Base-by-base conservation (phyloP, 2,329 filamentous ascomycete genomes). In the Cladophialophora bantiana region DNA sequence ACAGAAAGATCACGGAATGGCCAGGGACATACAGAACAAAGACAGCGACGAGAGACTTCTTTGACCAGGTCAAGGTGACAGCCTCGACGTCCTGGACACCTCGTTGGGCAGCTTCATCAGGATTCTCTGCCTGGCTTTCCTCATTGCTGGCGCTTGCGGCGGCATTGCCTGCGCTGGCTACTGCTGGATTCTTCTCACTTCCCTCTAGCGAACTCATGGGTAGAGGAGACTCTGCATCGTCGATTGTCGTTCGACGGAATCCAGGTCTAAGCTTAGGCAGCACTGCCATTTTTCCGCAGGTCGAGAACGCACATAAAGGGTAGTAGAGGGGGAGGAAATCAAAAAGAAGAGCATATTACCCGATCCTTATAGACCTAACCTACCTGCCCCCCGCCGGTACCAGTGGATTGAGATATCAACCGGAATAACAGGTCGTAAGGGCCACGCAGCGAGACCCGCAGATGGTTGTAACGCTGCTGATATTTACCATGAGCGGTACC, bases 31-130 rank as follows among this genome's bases (percentile, higher is more conserved):
- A 84, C 83, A 79, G 78, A 68, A 81, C 70, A 74, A 83, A 84
- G 70, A 82, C 81, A 48, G 78, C 74, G 56, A 81, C 75, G 54
- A 86, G 75, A n/a, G 81, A 80, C 70, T 76, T 77, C 42, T 80
- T 81, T 7, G 82, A 83, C 84, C 84, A 86, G 45, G 81, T 83
- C 75, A 83, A 73, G 58, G 82, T 83, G 32, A 84, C 82, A 10
- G 83, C 84, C 72, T 86, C 82, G 18, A 84, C 82, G 70, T 83
- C 82, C 65, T 81, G 77, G 9, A 85, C 83, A 69, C 83, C 83
- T 64, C 80, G 78, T 69, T 82, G 81, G 6, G 80, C 74, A 64
- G 77, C 62, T 45, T 71, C 58, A 20, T 20, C 40, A 2, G 67
- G 68, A 9, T 52, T 54, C n/a, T 65, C 34, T 42, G 45, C 34